These are phyloP conservation scores for Lenwebbia sp. DNA, from an alignment of 345 rosid species.

Conservation along the genomic window DNA sequence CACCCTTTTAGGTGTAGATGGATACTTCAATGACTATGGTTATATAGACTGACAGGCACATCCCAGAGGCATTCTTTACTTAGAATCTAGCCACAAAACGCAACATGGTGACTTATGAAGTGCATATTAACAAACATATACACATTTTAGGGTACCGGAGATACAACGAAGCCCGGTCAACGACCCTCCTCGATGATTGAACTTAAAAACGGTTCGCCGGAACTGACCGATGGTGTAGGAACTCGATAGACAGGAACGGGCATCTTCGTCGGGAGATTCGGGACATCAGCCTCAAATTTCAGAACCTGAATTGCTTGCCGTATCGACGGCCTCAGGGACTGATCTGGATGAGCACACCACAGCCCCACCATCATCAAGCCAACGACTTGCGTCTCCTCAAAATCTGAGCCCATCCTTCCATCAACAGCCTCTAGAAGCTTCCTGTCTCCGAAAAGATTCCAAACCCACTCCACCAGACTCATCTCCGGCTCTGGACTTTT, in stretches of 20 bases:
- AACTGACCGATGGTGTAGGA: slow-evolving; percentile 8
- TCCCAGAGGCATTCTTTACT: no score
- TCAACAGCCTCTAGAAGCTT: slow-evolving; percentile 21
- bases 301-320: slow-evolving; percentile 43
- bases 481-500: background rate
- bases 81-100: background rate
- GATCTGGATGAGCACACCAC: slow-evolving; percentile 59
- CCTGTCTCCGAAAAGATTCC: slow-evolving; percentile 31
- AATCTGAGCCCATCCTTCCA: slow-evolving; percentile 11
- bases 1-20: no score
- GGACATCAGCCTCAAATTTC: slow-evolving; percentile 26
- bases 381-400: slow-evolving; percentile 23
- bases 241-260: slow-evolving; percentile 26
- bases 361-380: slow-evolving; percentile 38
- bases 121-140: no score
- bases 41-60: no score
- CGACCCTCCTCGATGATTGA: slow-evolving; percentile 21
- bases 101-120: background rate
- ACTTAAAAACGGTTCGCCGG: slow-evolving; percentile 13
- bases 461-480: slow-evolving; percentile 38
- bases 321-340: slow-evolving; percentile 29
- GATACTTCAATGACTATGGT: no score
- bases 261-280: slow-evolving; percentile 29
- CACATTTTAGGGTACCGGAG: no score
- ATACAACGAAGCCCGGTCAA: background rate